Evolutionary conservation across 2,329 filamentous ascomycete species (phyloP).

Genomic region (Metarhizium anisopliae): DNA sequence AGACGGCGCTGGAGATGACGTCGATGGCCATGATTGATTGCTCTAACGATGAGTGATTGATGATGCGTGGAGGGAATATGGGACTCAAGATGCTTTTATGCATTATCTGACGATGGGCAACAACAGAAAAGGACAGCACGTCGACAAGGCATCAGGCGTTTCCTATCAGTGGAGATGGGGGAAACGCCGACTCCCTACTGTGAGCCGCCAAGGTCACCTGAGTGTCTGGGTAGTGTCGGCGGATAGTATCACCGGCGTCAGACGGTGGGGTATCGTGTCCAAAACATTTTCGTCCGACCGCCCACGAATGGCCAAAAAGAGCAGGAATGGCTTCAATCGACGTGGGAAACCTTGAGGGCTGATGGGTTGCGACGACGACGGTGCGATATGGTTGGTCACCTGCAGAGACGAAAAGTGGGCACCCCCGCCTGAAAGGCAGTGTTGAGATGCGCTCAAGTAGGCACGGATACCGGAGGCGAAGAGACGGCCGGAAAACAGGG

Average conservation of each 20-base stretch:
- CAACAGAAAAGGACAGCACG: constrained; percentile 14
- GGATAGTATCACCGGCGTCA: constrained; percentile 20
- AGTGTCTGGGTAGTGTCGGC: constrained; percentile 14
- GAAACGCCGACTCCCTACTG: constrained; percentile 1
- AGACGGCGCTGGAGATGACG: constrained; percentile 18
- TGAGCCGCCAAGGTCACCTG: constrained; percentile 15
- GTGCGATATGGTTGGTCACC: constrained; percentile 5
- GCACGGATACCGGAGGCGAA: too few species aligned
- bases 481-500: not conserved
- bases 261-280: constrained; percentile 16
- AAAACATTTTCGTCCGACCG: constrained; percentile 1
- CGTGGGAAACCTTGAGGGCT: constrained; percentile 5
- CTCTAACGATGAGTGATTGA: not conserved
- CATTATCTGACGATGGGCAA: not conserved
- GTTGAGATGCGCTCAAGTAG: not conserved
- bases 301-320: not conserved
- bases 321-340: constrained; percentile 1
- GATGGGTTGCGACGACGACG: not conserved
- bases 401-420: constrained; percentile 2
- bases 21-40: constrained; percentile 25
- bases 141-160: constrained; percentile 8
- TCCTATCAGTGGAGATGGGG: constrained; percentile 6
- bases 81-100: not conserved
- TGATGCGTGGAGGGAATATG: not conserved
- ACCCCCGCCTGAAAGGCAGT: not conserved